Percentiles rank a stretch among this genome's conserved stretches.
Evolutionary conservation across 371 early-diverging fungal species (phyloP).

Genomic region (Circinella umbellata): DNA sequence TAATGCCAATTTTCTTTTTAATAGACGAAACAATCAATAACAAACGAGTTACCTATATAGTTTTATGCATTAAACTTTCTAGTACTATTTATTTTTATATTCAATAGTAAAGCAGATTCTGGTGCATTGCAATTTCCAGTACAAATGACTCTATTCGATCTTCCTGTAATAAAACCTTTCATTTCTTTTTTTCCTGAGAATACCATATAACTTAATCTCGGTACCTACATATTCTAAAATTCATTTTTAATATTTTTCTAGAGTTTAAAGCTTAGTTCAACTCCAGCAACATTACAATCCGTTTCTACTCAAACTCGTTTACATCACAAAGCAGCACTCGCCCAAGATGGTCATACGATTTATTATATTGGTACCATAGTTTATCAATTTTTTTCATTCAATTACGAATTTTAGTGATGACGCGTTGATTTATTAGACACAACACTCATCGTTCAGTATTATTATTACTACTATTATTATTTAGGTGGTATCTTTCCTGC

Average conservation of each 20-base stretch:
- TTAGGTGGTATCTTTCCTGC: not conserved
- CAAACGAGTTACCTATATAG: too few species aligned
- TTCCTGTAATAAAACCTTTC: not conserved
- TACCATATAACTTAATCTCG: not conserved
- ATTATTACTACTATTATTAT: too few species aligned
- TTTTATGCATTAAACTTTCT: too few species aligned
- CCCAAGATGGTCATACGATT: not conserved
- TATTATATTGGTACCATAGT: not conserved
- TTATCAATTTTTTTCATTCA: too few species aligned
- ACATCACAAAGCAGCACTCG: not conserved
- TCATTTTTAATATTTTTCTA: not conserved
- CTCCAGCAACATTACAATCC: slow-evolving; percentile 1
- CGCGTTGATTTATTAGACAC: too few species aligned
- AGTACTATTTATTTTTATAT: not conserved
- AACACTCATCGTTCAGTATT: too few species aligned
- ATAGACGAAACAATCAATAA: not conserved
- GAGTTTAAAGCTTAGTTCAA: not conserved
- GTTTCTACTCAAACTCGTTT: slow-evolving; percentile 3
- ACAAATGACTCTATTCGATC: not conserved
- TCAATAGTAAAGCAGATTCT: not conserved
- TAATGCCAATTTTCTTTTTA: not conserved
- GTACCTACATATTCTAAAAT: not conserved
- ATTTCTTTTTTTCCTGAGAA: not conserved
- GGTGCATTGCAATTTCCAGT: not conserved
- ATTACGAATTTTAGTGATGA: too few species aligned